phyloP scores from a whole-genome alignment of 352 stramenopile genomes.

The Globisporangium spiculum region DNA sequence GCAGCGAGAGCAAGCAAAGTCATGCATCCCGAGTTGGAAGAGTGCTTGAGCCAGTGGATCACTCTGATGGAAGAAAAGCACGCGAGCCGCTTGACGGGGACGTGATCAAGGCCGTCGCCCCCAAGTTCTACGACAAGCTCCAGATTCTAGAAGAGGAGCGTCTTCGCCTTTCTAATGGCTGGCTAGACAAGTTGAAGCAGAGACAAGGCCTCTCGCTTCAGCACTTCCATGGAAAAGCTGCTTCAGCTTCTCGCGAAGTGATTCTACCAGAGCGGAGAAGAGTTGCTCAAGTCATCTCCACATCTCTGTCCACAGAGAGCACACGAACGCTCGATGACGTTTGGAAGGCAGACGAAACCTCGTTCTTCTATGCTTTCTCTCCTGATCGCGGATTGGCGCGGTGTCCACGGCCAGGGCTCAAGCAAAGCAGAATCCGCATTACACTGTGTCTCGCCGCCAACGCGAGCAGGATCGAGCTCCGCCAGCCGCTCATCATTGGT shows the following conservation, averaged over 20 bases:
- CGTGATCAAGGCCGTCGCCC: not conserved
- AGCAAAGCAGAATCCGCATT: too few relatives aligned
- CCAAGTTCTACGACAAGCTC: not conserved
- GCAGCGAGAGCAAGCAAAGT: not conserved
- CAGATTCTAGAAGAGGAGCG: not conserved
- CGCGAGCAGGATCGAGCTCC: not conserved
- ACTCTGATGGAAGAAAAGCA: not conserved
- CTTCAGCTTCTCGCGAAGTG: not conserved
- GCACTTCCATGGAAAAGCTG: not conserved
- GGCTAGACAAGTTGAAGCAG: constrained; percentile 3
- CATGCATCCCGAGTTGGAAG: not conserved
- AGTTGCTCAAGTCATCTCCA: not conserved
- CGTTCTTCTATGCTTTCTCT: not conserved
- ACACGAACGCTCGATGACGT: not conserved
- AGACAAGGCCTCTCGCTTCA: not conserved
- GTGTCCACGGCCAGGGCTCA: too few relatives aligned
- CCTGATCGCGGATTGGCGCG: too few relatives aligned
- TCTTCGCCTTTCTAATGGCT: not conserved
- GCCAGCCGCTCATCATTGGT: constrained; percentile 1
- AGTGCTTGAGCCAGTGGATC: not conserved
- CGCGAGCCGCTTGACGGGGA: not conserved
- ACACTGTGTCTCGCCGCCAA: not conserved
- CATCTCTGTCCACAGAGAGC: not conserved
- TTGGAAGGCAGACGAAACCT: not conserved
- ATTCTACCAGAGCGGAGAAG: not conserved